Evolutionary conservation across 805 yeast species (phyloP).

Genomic region (Crinitomyces ghanaensis): DNA sequence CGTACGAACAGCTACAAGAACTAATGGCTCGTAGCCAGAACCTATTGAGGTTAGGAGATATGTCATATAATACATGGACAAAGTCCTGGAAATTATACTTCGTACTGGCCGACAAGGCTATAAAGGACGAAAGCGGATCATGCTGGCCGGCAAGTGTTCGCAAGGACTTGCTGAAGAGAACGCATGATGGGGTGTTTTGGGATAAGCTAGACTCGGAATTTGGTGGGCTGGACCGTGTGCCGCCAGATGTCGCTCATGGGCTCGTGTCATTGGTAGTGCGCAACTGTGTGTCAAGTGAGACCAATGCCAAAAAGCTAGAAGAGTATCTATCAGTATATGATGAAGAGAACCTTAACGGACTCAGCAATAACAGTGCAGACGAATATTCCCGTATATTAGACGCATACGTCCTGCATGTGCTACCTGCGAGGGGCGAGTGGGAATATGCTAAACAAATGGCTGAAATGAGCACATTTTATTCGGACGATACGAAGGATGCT

Average conservation of each 20-base stretch:
- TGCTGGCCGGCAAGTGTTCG: neutral
- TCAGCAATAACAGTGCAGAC: constrained; percentile 1
- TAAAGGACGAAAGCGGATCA: neutral
- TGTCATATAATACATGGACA: constrained; percentile 10
- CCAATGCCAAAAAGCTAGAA: constrained; percentile 2
- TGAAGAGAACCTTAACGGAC: neutral
- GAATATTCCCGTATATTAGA: constrained; percentile 8
- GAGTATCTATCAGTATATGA: constrained; percentile 5
- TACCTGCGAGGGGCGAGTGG: constrained; percentile 11
- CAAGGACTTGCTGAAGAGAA: neutral
- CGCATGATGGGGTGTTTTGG: constrained; percentile 3
- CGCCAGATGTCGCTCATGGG: constrained; percentile 7
- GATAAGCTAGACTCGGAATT: constrained; percentile 2
- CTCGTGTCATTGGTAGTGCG: constrained; percentile 4
- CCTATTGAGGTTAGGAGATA: constrained; percentile 3
- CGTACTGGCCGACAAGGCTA: constrained; percentile 12
- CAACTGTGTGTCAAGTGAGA: neutral
- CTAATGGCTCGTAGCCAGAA: constrained; percentile 4
- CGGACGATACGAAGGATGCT: constrained; percentile 1
- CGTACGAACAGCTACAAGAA: constrained; percentile 7
- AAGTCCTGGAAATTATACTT: constrained; percentile 15
- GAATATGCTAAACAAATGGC: constrained; percentile 14
- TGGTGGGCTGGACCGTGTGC: constrained; percentile 5
- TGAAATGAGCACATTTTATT: constrained; percentile 3
- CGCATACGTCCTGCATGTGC: constrained; percentile 9